A percentile compares a stretch with the other conserved stretches of the same genome.
Evolutionary conservation across 805 yeast genomes (phyloP).

Genomic region (Metschnikowia colocasiae): DNA sequence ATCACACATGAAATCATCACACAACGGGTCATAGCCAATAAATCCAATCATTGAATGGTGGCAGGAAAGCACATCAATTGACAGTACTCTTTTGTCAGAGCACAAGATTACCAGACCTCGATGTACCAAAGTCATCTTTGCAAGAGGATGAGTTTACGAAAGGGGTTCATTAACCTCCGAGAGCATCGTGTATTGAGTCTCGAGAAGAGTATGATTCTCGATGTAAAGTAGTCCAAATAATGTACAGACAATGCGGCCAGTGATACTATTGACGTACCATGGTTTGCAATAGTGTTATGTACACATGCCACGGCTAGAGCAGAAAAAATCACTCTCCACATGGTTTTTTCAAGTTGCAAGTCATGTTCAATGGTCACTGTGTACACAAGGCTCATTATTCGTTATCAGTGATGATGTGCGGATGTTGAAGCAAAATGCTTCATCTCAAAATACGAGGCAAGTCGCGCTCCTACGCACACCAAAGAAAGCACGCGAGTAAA

Average conservation of each 20-base stretch:
- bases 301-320: not conserved
- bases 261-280: no score
- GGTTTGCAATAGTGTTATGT: no score
- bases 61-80: not conserved
- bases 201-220: not conserved
- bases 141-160: not conserved
- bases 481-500: constrained; percentile 3
- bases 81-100: not conserved
- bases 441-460: not conserved
- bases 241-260: no score
- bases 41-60: constrained; percentile 1
- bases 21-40: constrained; percentile 2
- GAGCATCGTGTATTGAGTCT: not conserved
- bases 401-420: not conserved
- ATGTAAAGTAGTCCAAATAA: not conserved
- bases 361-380: not conserved
- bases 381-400: not conserved
- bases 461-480: constrained; percentile 4
- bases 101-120: not conserved
- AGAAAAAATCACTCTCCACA: not conserved
- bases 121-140: not conserved
- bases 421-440: not conserved
- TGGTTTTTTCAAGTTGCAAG: not conserved
- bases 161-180: not conserved
- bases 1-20: not conserved